These are phyloP conservation scores for Spirogloea muscicola DNA, from an alignment of 139 green algal species.

Conservation along the genomic window DNA sequence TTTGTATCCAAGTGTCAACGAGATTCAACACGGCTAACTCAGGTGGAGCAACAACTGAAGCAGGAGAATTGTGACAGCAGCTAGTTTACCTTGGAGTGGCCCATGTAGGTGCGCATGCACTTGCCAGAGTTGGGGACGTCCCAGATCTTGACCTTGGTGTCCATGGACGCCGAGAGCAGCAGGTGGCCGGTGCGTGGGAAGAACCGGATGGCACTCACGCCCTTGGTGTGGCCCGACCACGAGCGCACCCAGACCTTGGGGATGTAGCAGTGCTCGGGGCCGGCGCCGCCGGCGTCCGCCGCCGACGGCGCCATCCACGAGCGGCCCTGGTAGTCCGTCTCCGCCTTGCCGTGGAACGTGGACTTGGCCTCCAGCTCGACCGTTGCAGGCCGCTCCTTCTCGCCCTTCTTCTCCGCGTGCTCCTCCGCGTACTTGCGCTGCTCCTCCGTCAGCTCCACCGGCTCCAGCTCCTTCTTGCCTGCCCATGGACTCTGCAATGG, in stretches of 20 bases:
- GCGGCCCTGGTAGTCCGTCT: constrained; percentile 75
- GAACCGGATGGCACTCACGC: constrained; percentile 86
- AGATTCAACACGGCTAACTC: no score
- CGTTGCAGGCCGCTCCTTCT: constrained; percentile 50
- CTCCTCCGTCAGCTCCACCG: constrained; percentile 64
- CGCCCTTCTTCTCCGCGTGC: constrained; percentile 60
- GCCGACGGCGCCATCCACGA: constrained; percentile 68
- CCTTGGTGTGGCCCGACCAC: constrained; percentile 88
- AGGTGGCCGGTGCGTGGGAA: constrained; percentile 81
- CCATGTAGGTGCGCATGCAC: constrained; percentile 94
- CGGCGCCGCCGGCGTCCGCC: constrained; percentile 53
- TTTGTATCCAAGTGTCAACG: no score
- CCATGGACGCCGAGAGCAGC: constrained; percentile 86
- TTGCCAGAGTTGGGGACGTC: constrained; percentile 78
- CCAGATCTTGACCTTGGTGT: constrained; percentile 97
- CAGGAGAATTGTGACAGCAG: neutral
- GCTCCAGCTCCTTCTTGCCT: constrained; percentile 33
- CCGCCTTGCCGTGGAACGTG: constrained; percentile 75
- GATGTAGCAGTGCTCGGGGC: constrained; percentile 77
- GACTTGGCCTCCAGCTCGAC: constrained; percentile 49
- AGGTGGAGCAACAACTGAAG: neutral
- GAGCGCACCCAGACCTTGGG: constrained; percentile 90
- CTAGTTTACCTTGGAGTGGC: constrained; percentile 86
- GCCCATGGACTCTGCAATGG: constrained; percentile 43
- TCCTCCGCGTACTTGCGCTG: constrained; percentile 77